These are phyloP conservation scores for Puya raimondii DNA, from an alignment of 176 grass and related monocot genomes.

Conservation along the genomic window DNA sequence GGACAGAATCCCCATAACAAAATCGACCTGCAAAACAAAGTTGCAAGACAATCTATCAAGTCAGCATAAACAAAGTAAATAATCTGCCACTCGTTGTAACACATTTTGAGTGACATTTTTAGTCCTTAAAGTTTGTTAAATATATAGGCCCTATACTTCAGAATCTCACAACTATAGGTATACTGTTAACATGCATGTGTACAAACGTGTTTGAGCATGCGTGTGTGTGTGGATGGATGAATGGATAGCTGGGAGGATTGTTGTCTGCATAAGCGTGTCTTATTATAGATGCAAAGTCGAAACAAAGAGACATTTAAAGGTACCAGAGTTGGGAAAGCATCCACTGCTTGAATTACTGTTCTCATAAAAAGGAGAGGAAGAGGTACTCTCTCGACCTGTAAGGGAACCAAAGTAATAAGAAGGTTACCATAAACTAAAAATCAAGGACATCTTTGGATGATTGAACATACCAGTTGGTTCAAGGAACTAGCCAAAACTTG, in stretches of 20 bases:
- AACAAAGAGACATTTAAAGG: constrained; percentile 5
- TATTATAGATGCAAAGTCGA: neutral
- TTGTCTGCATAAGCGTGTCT: neutral
- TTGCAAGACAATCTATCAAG: constrained; percentile 23
- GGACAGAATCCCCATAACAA: constrained; percentile 92
- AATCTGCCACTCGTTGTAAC: too few relatives aligned
- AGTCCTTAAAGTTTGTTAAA: too few relatives aligned
- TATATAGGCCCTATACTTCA: neutral
- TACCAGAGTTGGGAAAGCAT: constrained; percentile 98
- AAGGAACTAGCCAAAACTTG: constrained; percentile 91
- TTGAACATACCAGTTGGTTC: constrained; percentile 67
- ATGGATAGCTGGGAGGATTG: neutral
- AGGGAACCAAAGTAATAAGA: constrained; percentile 6
- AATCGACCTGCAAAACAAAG: constrained; percentile 84
- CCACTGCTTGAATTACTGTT: constrained; percentile 95
- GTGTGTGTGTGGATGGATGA: too few relatives aligned
- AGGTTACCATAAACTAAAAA: neutral
- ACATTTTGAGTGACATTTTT: too few relatives aligned
- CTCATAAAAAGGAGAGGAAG: constrained; percentile 99
- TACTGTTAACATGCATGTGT: too few relatives aligned
- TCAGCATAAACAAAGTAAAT: neutral
- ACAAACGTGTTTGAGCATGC: too few relatives aligned
- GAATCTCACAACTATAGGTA: too few relatives aligned
- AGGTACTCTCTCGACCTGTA: constrained; percentile 82
- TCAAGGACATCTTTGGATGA: neutral